Percentiles rank a stretch among this genome's conserved stretches.
Conservation (phyloP, 495 filamentous ascomycete genomes). For the Neurospora sp. region DNA sequence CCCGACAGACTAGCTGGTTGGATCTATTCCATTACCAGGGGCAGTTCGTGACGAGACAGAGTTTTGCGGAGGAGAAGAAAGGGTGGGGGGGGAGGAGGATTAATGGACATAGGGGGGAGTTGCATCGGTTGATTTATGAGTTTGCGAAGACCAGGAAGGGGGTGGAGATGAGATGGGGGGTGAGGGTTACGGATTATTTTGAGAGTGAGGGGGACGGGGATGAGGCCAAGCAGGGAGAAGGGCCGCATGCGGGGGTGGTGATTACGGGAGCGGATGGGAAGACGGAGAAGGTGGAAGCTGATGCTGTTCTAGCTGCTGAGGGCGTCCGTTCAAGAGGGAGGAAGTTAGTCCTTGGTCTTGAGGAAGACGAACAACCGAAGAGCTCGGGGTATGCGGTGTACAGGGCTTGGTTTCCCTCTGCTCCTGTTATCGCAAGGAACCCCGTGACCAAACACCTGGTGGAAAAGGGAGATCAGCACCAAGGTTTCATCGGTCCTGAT, state of each 20-base stretch:
- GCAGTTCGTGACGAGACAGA: slow-evolving; percentile 22
- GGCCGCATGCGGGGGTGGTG: slow-evolving; percentile 42
- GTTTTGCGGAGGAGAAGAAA: slow-evolving; percentile 19
- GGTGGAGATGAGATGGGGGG: slow-evolving; percentile 44
- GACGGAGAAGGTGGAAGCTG: slow-evolving; percentile 40
- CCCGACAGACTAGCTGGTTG: slow-evolving; percentile 32
- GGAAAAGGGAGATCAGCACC: slow-evolving; percentile 53
- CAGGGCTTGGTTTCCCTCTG: slow-evolving; percentile 46
- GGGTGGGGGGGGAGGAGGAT: slow-evolving; percentile 22
- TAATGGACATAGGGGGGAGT: slow-evolving; percentile 55
- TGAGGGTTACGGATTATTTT: slow-evolving; percentile 50
- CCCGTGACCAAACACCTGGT: slow-evolving; percentile 50
- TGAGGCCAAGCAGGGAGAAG: background rate
- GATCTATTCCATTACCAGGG: slow-evolving; percentile 25
- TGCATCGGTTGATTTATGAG: slow-evolving; percentile 28
- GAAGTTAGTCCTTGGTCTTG: slow-evolving; percentile 51
- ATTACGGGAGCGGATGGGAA: slow-evolving; percentile 11
- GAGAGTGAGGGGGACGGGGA: slow-evolving; percentile 30
- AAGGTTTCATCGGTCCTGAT: slow-evolving; percentile 50
- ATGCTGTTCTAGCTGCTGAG: slow-evolving; percentile 55
- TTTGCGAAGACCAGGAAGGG: slow-evolving; percentile 14
- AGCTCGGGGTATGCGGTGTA: slow-evolving; percentile 52
- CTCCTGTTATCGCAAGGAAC: slow-evolving; percentile 50
- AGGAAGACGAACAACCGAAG: slow-evolving; percentile 54
- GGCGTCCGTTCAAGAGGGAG: slow-evolving; percentile 50